Evolutionary conservation across 176 grass and related monocot genomes (phyloP).

Genomic region (Zea luxurians): DNA sequence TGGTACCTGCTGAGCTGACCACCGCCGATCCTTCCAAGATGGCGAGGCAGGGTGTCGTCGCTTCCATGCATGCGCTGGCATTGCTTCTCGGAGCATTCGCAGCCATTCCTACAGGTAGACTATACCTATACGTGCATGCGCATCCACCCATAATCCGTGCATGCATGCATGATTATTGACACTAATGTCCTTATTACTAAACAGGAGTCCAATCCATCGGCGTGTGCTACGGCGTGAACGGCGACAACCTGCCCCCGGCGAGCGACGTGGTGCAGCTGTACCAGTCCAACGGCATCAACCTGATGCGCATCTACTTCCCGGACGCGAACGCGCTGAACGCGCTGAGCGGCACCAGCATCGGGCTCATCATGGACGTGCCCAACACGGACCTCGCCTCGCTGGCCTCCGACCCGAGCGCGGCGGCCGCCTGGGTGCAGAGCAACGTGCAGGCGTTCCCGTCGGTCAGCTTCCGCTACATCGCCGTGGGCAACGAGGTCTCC

Average conservation of each 20-base stretch:
- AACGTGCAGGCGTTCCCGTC: slow-evolving; percentile 35
- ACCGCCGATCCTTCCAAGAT: not conserved
- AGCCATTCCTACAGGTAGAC: slow-evolving; percentile 27
- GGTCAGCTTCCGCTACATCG: slow-evolving; percentile 52
- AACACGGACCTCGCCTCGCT: slow-evolving; percentile 34
- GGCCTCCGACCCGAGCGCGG: slow-evolving; percentile 33
- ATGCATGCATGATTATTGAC: too few relatives aligned
- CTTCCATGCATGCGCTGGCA: slow-evolving; percentile 33
- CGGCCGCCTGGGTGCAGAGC: slow-evolving; percentile 33
- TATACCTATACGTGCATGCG: too few relatives aligned
- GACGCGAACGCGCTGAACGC: slow-evolving; percentile 33
- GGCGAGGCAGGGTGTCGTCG: slow-evolving; percentile 5
- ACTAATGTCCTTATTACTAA: too few relatives aligned
- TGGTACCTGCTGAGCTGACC: too few relatives aligned
- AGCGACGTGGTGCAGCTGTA: slow-evolving; percentile 42
- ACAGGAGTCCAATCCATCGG: slow-evolving; percentile 42
- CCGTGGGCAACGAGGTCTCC: slow-evolving; percentile 60
- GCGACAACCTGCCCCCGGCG: slow-evolving; percentile 34
- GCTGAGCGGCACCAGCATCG: slow-evolving; percentile 39
- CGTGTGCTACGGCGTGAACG: slow-evolving; percentile 43
- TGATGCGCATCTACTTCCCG: slow-evolving; percentile 56
- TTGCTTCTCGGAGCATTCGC: slow-evolving; percentile 26
- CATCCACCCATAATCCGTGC: too few relatives aligned
- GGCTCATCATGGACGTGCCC: slow-evolving; percentile 43
- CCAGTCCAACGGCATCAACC: slow-evolving; percentile 30